A percentile compares a stretch with the other conserved stretches of the same genome.
Conservation (phyloP, 2,329 filamentous ascomycete genomes). For the Hypoxylon sp. region DNA sequence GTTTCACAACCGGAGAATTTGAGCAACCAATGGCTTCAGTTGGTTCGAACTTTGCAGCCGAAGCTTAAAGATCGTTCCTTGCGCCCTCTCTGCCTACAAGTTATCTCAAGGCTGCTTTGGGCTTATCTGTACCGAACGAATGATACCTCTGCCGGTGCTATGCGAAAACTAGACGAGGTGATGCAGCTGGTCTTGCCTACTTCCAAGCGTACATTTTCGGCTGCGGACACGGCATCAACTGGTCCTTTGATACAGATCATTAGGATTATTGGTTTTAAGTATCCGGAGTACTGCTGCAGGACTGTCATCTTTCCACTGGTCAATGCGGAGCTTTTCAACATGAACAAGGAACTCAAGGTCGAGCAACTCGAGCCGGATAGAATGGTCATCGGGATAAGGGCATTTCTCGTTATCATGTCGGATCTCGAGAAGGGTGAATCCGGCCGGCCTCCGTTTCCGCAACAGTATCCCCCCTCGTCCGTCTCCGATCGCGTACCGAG, state of each 20-base stretch:
- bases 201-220: slow-evolving; percentile 82
- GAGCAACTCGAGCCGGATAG: slow-evolving; percentile 95
- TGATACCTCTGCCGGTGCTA: slow-evolving; percentile 74
- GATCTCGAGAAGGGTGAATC: slow-evolving; percentile 88
- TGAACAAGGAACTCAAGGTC: slow-evolving; percentile 81
- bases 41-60: slow-evolving; percentile 80
- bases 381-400: slow-evolving; percentile 96
- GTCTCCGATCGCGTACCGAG: slow-evolving; percentile 58
- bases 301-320: slow-evolving; percentile 95
- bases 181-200: slow-evolving; percentile 84
- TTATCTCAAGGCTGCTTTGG: slow-evolving; percentile 91
- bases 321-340: slow-evolving; percentile 88
- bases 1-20: slow-evolving; percentile 88
- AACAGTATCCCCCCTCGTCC: slow-evolving; percentile 63
- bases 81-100: slow-evolving; percentile 84
- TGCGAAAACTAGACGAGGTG: slow-evolving; percentile 89
- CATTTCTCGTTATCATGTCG: slow-evolving; percentile 91
- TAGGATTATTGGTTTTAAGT: slow-evolving; percentile 91
- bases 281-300: slow-evolving; percentile 93
- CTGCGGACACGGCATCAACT: slow-evolving; percentile 83
- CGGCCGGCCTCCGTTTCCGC: slow-evolving; percentile 84
- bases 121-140: slow-evolving; percentile 89
- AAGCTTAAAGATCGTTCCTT: slow-evolving; percentile 86
- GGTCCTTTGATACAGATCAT: slow-evolving; percentile 95
- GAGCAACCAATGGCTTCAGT: slow-evolving; percentile 84